phyloP scores from a whole-genome alignment of 805 yeast genomes.

The Metschnikowia vanudenii region DNA sequence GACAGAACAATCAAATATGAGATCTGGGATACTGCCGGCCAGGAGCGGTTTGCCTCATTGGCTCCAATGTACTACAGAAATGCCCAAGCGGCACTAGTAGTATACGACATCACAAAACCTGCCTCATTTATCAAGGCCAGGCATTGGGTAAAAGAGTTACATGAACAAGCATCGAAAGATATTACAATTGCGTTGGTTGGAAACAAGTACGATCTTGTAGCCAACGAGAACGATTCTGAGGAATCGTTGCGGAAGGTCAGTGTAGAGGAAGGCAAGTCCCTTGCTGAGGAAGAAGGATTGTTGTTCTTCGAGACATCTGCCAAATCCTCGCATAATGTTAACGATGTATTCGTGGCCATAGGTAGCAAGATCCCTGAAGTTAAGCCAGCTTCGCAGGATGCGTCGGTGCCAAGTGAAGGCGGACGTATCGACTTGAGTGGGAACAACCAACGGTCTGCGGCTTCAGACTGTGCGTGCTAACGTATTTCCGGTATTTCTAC shows the following conservation, averaged over 20 bases:
- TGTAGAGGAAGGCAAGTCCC: constrained; percentile 76
- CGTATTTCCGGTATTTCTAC: background rate
- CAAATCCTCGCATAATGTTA: constrained; percentile 83
- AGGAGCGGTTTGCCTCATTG: constrained; percentile 71
- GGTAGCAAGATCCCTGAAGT: constrained; percentile 77
- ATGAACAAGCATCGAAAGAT: constrained; percentile 72
- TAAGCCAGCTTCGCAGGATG: constrained; percentile 18
- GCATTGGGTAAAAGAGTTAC: constrained; percentile 75
- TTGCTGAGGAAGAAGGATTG: constrained; percentile 89
- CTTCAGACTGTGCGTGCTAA: constrained; percentile 22
- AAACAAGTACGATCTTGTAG: constrained; percentile 63
- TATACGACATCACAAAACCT: constrained; percentile 68
- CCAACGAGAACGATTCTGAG: constrained; percentile 43
- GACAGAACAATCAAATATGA: constrained; percentile 63
- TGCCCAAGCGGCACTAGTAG: constrained; percentile 77
- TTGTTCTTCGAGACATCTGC: constrained; percentile 95
- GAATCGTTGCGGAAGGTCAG: constrained; percentile 73
- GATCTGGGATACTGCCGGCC: constrained; percentile 89
- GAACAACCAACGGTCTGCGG: constrained; percentile 16
- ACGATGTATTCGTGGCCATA: constrained; percentile 85
- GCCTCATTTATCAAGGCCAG: constrained; percentile 70
- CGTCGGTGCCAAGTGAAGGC: constrained; percentile 14
- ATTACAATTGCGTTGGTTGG: constrained; percentile 83
- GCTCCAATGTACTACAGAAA: constrained; percentile 85
- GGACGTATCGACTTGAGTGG: constrained; percentile 37